A percentile compares a stretch with the other conserved stretches of the same genome.
Evolutionary conservation across 2,329 filamentous ascomycete genomes (phyloP).

Genomic region (Neocatenulostroma microsporum): DNA sequence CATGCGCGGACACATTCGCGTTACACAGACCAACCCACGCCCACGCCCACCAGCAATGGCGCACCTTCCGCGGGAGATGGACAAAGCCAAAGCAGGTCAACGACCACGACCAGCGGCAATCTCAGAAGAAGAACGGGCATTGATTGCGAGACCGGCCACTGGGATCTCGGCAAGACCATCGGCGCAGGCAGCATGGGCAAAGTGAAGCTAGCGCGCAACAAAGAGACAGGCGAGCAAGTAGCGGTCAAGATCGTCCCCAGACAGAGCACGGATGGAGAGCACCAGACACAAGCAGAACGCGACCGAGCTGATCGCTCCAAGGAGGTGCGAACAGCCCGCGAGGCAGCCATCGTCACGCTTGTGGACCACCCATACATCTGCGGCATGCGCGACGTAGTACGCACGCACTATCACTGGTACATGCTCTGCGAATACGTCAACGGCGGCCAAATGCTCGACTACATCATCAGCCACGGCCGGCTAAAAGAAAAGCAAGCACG

Average conservation of each 20-base stretch:
- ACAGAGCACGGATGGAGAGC: constrained; percentile 72
- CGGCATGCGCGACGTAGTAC: constrained; percentile 87
- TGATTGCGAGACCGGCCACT: constrained; percentile 81
- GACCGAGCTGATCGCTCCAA: constrained; percentile 94
- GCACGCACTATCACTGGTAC: constrained; percentile 98
- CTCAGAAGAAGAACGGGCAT: constrained; percentile 67
- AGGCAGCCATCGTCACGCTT: constrained; percentile 92
- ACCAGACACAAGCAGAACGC: constrained; percentile 61
- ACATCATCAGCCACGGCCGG: constrained; percentile 96
- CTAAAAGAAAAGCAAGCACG: constrained; percentile 97
- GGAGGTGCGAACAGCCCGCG: constrained; percentile 86
- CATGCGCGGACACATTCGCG: constrained; percentile 33
- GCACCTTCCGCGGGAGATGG: constrained; percentile 14
- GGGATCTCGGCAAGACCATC: constrained; percentile 93
- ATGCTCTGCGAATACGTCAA: constrained; percentile 99
- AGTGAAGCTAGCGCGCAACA: constrained; percentile 88
- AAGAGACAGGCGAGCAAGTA: constrained; percentile 86
- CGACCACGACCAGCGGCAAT: constrained; percentile 23
- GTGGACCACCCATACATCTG: constrained; percentile 94
- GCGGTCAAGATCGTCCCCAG: constrained; percentile 96
- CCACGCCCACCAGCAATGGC: constrained; percentile 22
- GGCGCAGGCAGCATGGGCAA: constrained; percentile 98
- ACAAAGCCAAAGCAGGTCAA: constrained; percentile 19
- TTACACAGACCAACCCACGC: constrained; percentile 36
- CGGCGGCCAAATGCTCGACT: constrained; percentile 98